These are phyloP conservation scores for Salix dunnii DNA, from an alignment of 345 rosid genomes.

Conservation along the genomic window DNA sequence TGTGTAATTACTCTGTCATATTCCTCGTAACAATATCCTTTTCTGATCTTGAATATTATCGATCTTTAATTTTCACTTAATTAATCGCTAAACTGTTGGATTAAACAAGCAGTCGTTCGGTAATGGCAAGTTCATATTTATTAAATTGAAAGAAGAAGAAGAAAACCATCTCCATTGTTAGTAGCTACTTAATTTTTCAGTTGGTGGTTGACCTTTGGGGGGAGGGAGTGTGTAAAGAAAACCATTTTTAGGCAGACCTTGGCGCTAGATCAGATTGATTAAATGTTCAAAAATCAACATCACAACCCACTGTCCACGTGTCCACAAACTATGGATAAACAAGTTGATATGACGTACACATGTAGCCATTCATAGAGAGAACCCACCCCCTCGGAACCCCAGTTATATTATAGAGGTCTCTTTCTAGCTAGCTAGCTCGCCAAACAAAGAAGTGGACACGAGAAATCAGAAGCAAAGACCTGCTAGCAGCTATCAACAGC, in stretches of 20 bases:
- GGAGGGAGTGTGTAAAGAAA: not conserved
- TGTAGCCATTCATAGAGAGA: constrained; percentile 25
- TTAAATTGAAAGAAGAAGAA: too few species aligned
- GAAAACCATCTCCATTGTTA: too few species aligned
- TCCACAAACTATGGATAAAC: constrained; percentile 11
- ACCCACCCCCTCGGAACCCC: constrained; percentile 14
- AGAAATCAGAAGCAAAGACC: not conserved
- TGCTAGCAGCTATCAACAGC: constrained; percentile 16
- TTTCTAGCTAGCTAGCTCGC: constrained; percentile 17
- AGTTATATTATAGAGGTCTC: constrained; percentile 36
- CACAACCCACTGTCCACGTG: constrained; percentile 30
- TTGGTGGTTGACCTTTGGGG: not conserved
- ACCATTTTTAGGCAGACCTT: not conserved
- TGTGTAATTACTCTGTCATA: not conserved
- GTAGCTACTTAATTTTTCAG: not conserved
- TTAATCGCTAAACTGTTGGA: too few species aligned
- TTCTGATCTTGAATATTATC: too few species aligned
- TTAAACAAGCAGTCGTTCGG: not conserved
- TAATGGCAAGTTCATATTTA: not conserved
- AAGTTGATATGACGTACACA: constrained; percentile 36
- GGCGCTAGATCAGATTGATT: constrained; percentile 4
- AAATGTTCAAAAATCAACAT: constrained; percentile 23
- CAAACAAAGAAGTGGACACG: constrained; percentile 13
- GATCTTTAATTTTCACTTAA: too few species aligned
- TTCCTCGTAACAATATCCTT: too few species aligned